Conservation (phyloP, 345 rosid species). For the Boechera retrofracta region DNA sequence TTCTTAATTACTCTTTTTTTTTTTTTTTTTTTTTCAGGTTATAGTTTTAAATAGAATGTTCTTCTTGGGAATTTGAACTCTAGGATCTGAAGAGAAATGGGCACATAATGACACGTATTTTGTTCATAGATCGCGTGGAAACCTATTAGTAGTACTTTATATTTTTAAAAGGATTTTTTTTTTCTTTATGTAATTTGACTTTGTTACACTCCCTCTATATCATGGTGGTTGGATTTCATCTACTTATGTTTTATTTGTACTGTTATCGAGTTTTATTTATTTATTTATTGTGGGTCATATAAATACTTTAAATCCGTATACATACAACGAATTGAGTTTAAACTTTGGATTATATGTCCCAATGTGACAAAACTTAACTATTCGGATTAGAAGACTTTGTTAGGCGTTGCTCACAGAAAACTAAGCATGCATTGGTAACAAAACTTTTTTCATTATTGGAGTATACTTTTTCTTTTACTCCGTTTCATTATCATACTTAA, state of each 20-base stretch:
- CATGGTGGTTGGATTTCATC: neutral
- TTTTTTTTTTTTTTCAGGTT: neutral
- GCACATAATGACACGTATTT: conserved; percentile 17
- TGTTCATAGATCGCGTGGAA: neutral
- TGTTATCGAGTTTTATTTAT: neutral
- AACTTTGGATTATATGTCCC: neutral
- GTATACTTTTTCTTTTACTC: too few relatives aligned
- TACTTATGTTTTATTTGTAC: neutral
- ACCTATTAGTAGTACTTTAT: neutral
- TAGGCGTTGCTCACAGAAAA: neutral
- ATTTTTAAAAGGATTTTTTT: neutral
- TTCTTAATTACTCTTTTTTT: neutral
- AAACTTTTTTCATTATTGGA: neutral
- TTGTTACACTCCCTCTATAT: neutral
- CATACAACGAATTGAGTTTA: neutral
- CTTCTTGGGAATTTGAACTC: conserved; percentile 33
- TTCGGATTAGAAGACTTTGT: neutral
- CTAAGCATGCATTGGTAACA: conserved; percentile 22
- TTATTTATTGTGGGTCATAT: neutral
- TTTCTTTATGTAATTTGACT: conserved; percentile 4
- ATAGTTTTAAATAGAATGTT: conserved; percentile 17
- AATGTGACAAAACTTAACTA: neutral
- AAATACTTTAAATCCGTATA: neutral
- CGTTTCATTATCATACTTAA: too few relatives aligned
- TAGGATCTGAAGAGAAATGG: conserved; percentile 30